phyloP scores from a whole-genome alignment of 2,329 filamentous ascomycete genomes.

The Rugonectria rugulosa region DNA sequence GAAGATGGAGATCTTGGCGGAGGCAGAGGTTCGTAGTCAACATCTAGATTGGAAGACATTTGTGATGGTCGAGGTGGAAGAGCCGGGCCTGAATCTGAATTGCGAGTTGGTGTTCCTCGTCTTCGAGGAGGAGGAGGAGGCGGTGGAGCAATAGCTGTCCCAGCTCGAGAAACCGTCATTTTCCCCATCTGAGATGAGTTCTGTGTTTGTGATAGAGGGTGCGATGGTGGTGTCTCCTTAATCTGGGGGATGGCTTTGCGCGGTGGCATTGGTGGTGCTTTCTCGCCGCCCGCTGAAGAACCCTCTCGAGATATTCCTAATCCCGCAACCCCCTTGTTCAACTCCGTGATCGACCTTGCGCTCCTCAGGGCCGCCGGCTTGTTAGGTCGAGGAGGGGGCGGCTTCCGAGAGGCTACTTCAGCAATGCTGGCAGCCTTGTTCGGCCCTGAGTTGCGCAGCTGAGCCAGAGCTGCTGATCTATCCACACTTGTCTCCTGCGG shows the following conservation, averaged over 20 bases:
- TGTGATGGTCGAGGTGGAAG: constrained; percentile 44
- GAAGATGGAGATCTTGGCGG: constrained; percentile 39
- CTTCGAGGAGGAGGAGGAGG: constrained; percentile 59
- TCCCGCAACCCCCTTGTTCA: constrained; percentile 30
- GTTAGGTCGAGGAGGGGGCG: constrained; percentile 62
- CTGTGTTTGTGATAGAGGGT: constrained; percentile 52
- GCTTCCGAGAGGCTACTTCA: constrained; percentile 43
- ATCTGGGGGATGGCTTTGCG: constrained; percentile 41
- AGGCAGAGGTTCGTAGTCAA: constrained; percentile 52
- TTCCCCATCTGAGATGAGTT: constrained; percentile 45
- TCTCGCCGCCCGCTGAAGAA: constrained; percentile 16
- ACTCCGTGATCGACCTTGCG: constrained; percentile 43
- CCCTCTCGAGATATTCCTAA: constrained; percentile 24
- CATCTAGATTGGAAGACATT: constrained; percentile 48
- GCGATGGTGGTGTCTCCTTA: constrained; percentile 37
- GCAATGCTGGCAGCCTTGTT: constrained; percentile 36
- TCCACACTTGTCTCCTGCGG: constrained; percentile 49
- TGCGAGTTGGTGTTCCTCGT: constrained; percentile 49
- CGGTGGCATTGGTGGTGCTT: constrained; percentile 44
- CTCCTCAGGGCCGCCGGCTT: constrained; percentile 66
- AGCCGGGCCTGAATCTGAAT: constrained; percentile 35
- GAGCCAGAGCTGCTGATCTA: constrained; percentile 43
- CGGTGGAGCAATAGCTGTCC: constrained; percentile 36
- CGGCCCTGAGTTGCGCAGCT: constrained; percentile 36
- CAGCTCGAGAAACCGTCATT: constrained; percentile 24